Base-by-base conservation (phyloP, 352 stramenopile genomes). In the Blastocystis sp. region DNA sequence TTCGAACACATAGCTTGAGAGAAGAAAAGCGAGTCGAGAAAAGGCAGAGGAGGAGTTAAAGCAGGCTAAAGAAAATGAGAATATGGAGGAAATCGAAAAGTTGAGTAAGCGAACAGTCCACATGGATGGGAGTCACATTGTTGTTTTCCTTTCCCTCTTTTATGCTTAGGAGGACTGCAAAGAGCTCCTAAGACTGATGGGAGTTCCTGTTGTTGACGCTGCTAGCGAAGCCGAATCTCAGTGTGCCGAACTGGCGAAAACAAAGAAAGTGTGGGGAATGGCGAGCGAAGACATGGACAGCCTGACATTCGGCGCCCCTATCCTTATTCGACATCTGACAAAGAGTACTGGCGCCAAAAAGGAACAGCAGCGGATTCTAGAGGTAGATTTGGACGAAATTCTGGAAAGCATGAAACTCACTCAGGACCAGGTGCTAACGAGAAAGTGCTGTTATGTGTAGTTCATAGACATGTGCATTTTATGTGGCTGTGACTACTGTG, bases 401-500 rank as follows among this genome's bases (percentile, higher is more conserved):
- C 90, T 99, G 41, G 92, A 97, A 75, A 96, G 95, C 59, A 91
- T 99, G 56, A 93, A 93, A 18, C 92, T 99, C 23, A 96, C 93
- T 3, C 93, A 98, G 66, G 95, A 87, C 18, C 54, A 73, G 20
- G 76, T 87, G 53, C 5, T 93, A 64, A 23, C 59, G 7, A 8
- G 2, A 20, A 26, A 43, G 1, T 8, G 1, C 8, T 5, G 9
- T 89, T 11, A 87, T 13, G n/a, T 94, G 53, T 92, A 98, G 91
- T 99, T 99, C 91, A 95, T 99, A 13, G 97, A 99, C 92, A 91
- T 99, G 70, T 99, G 97, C 90, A 98, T 99, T 88, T 92, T 98
- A 23, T 98, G 95, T 68, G 97, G 97, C 73, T 98, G 97, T 91
- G 97, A 99, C 92, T 99, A 99, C 91, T 98, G 95, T 87, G 96